Base-by-base conservation (phyloP, 2,329 filamentous ascomycete species). In the Didymella sp. region DNA sequence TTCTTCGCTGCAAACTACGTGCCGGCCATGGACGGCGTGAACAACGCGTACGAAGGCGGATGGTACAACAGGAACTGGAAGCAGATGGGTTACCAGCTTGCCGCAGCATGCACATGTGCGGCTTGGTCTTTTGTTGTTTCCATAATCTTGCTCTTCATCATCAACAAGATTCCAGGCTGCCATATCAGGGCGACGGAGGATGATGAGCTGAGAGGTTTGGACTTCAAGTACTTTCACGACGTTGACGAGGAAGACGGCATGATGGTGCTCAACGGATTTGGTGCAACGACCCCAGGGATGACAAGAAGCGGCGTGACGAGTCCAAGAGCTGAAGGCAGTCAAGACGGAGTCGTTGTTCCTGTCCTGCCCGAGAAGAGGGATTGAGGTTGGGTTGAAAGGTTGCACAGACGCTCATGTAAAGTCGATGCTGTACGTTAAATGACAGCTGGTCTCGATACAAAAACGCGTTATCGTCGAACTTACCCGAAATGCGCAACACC, bases 141-240 rank as follows among this genome's bases (percentile, higher is more conserved):
- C 0, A 81, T 80, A 58, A 65, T 81, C 15, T 72, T 87, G 22
- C 78, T 86, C 1, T 82, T 85, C 56, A 71, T 85, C 59, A 80
- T 86, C 65, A 84, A 85, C 67, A 81, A 78, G 58, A 86, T 87
- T 33, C 85, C 84, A 0, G 84, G 83, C 0, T 76, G 85, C 56
- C 82, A 85, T 56, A 73, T 87, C 2, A 76, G 84, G 17, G 82
- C 81, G 0, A 81, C 75, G 1, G 83, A 86, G 52, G 83, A 86
- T 51, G 82, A 80, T 7, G 85, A 87, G 68, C 69, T 83, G 5
- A 72, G 75, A 27, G 84, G 85, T 0, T 69, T 87, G 37, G 85
- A 87, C 61, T 67, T 77, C 65, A 80, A 82, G 63, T 81, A 83
- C 65, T 78, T 80, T 15, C 76, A 77, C 58, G 78, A 73, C 56